Percentiles rank a stretch among this genome's conserved stretches.
These are phyloP conservation scores for Russula foetens DNA, from an alignment of 768 basidiomycete species.

Conservation along the genomic window DNA sequence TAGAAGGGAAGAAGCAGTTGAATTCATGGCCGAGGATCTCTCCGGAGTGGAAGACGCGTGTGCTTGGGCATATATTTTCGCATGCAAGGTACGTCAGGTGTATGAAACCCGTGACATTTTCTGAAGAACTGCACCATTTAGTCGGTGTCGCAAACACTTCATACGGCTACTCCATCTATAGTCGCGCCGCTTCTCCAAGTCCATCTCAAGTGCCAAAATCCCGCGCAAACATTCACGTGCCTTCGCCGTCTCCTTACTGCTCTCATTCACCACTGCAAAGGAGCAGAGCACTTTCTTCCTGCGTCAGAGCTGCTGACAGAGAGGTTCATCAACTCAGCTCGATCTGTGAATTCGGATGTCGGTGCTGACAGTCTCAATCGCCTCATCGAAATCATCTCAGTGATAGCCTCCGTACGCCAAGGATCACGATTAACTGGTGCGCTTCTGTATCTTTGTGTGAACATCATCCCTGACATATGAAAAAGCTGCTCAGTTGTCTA, in stretches of 20 bases:
- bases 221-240: conserved; percentile 42
- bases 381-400: conserved; percentile 46
- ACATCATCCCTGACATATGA: background rate
- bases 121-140: conserved; percentile 24
- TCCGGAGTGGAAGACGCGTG: conserved; percentile 51
- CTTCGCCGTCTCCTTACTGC: conserved; percentile 71
- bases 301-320: conserved; percentile 47
- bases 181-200: conserved; percentile 48
- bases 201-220: conserved; percentile 37
- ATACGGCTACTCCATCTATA: conserved; percentile 63
- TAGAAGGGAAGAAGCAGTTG: conserved; percentile 47
- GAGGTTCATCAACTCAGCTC: conserved; percentile 26
- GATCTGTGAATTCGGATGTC: conserved; percentile 10
- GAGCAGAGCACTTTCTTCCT: conserved; percentile 51
- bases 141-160: conserved; percentile 80
- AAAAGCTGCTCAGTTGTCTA: conserved; percentile 32
- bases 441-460: conserved; percentile 21
- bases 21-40: conserved; percentile 43
- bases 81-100: conserved; percentile 57
- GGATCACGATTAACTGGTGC: conserved; percentile 61
- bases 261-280: conserved; percentile 74
- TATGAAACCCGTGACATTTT: background rate
- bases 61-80: conserved; percentile 69
- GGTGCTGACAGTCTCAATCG: conserved; percentile 38
- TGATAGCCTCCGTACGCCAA: conserved; percentile 56